A percentile compares a stretch with the other conserved stretches of the same genome.
phyloP scores from a whole-genome alignment of 495 filamentous ascomycete genomes.

The Podospora fimiseda region DNA sequence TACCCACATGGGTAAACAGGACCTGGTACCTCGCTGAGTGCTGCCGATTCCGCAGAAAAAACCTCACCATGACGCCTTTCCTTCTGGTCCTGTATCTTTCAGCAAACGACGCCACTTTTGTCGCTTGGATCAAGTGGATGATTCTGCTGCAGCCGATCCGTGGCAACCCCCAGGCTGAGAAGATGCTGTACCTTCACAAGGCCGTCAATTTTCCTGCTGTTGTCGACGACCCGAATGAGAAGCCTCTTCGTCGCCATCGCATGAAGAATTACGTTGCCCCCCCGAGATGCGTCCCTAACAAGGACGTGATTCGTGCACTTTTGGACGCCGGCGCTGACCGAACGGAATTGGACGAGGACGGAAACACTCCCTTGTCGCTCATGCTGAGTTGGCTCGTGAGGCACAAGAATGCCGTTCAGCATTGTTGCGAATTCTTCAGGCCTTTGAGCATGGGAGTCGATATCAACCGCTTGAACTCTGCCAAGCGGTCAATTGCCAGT shows the following conservation, averaged over 20 bases:
- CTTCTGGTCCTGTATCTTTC: not conserved
- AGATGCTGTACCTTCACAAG: constrained; percentile 1
- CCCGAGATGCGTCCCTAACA: not conserved
- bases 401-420: not conserved
- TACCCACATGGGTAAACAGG: too few species aligned
- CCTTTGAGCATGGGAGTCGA: constrained; percentile 5
- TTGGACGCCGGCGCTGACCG: constrained; percentile 7
- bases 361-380: not conserved
- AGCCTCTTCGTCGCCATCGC: not conserved
- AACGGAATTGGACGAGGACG: not conserved
- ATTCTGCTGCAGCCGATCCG: constrained; percentile 3
- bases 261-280: too few species aligned
- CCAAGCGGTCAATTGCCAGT: not conserved
- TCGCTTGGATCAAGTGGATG: not conserved
- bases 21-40: not conserved
- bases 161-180: not conserved
- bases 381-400: not conserved
- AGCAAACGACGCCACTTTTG: not conserved
- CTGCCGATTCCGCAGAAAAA: not conserved
- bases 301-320: not conserved
- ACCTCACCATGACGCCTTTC: not conserved
- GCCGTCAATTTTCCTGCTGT: not conserved
- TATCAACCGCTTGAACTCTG: not conserved
- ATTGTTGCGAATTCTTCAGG: not conserved
- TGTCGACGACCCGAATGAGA: not conserved